Evolutionary conservation across 345 rosid genomes (phyloP), one percentile per base, ranked within the genome.

Genomic region (Gynandropsis gynandra): DNA sequence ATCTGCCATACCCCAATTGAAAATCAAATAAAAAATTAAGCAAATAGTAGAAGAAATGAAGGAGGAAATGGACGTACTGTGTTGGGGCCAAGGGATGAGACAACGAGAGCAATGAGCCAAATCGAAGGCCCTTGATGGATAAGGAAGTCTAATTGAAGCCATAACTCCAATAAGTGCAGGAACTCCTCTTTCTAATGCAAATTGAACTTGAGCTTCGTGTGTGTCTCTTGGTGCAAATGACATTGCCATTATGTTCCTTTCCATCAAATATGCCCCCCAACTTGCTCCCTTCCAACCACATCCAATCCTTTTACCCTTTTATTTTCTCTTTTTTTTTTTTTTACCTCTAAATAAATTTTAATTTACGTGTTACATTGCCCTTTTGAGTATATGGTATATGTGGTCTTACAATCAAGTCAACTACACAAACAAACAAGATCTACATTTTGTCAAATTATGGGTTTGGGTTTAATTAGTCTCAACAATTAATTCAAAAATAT

Each of bases 31-130:
- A 15, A 7, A 14, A 40, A 18, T 17, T 11, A 24, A 4, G 36
- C 13, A 4, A 9, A 59, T 16, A 15, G 15, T 1, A 3, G 47
- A 17, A 7, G n/a, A 15, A 17, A 10, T 2, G 54, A 9, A 3
- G n/a, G n/a, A n/a, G n/a, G 20, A 49, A 49, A 40, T 2, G 29
- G n/a, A n/a, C 37, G 7, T 69, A 81, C 89, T 80, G n/a, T 32
- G 56, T 35, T 47, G 45, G 20, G 40, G 65, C 90, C 90, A 82
- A 0, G 90, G 90, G 47, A 82, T 77, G 40, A 82, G 82, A 66
- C 90, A 82, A 29, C 90, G 83, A 56, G 87, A 82, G 75, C 90
- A 82, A 32, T 80, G 90, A 32, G 87, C 90, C 86, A 79, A 70
- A 72, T 80, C 86, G 31, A 82, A 82, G 11, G 86, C 75, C 24